These are phyloP conservation scores for Paecilomyces formosus DNA, from an alignment of 2,329 filamentous ascomycete genomes.

Conservation along the genomic window DNA sequence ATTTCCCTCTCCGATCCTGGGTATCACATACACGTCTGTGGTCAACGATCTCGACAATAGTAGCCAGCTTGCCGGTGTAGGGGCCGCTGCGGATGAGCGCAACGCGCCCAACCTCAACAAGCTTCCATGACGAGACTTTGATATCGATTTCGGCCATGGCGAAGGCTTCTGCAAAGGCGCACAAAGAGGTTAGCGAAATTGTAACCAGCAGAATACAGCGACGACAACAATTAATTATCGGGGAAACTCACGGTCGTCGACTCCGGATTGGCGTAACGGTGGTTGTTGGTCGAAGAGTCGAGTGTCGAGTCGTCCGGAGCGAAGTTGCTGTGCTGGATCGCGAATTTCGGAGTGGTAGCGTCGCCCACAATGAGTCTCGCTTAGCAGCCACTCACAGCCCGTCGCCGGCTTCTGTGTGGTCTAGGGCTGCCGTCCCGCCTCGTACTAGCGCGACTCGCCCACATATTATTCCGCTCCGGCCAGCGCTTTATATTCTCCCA, in stretches of 20 bases:
- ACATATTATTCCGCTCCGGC: conserved; percentile 18
- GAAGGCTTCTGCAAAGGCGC: conserved; percentile 46
- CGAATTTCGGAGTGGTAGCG: conserved; percentile 31
- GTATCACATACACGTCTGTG: conserved; percentile 91
- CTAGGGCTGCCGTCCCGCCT: conserved; percentile 26
- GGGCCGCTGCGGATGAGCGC: conserved; percentile 82
- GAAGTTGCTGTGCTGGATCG: conserved; percentile 20
- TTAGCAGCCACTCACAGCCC: conserved; percentile 30
- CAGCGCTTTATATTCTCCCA: conserved; percentile 13
- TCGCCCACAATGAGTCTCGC: conserved; percentile 33
- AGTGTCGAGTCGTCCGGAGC: conserved; percentile 29
- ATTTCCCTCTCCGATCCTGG: neutral
- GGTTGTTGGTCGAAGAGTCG: conserved; percentile 34
- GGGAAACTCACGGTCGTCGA: conserved; percentile 35
- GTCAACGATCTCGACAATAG: conserved; percentile 99
- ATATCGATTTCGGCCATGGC: conserved; percentile 79
- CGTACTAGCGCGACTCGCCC: neutral
- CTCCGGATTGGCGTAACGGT: conserved; percentile 26
- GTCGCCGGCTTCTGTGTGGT: conserved; percentile 13
- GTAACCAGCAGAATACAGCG: conserved; percentile 3
- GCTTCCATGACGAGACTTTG: conserved; percentile 80
- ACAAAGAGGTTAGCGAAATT: conserved; percentile 5
- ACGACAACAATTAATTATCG: conserved; percentile 2
- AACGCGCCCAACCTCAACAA: conserved; percentile 97
- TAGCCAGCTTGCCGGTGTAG: conserved; percentile 77